Conservation (phyloP, 2,329 filamentous ascomycete genomes). For the Nothomitra cinnamomea region DNA sequence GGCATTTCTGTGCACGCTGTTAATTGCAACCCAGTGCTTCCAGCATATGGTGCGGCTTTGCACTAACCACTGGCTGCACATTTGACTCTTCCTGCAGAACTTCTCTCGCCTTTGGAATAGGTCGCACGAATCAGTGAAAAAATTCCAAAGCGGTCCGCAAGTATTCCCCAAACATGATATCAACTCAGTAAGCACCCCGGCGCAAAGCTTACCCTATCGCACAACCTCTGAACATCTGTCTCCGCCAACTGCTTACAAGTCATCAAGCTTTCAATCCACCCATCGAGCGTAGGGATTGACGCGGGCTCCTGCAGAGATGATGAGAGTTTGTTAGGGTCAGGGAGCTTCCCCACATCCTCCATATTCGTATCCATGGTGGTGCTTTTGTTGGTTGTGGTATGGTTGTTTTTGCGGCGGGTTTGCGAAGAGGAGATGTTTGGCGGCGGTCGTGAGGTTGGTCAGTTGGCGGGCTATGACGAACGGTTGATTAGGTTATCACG, state of each 20-base stretch:
- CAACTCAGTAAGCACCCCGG: background rate
- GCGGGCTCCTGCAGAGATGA: constrained; percentile 66
- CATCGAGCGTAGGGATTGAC: constrained; percentile 82
- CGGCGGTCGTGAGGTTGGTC: background rate
- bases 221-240: constrained; percentile 85
- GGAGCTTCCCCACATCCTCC: constrained; percentile 87
- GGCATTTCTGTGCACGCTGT: constrained; percentile 57
- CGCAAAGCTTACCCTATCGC: constrained; percentile 65
- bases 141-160: constrained; percentile 9
- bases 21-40: background rate
- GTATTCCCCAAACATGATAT: constrained; percentile 9
- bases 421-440: background rate
- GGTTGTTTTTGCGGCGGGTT: background rate
- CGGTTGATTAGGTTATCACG: background rate
- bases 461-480: background rate
- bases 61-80: constrained; percentile 85
- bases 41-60: background rate
- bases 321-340: constrained; percentile 54
- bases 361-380: constrained; percentile 84
- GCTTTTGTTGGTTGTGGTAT: constrained; percentile 6
- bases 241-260: constrained; percentile 95
- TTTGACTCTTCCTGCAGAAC: constrained; percentile 96
- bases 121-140: constrained; percentile 7
- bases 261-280: constrained; percentile 98
- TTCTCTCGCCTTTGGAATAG: constrained; percentile 59